Evolutionary conservation across 75 land plant genomes (phyloP).

Genomic region (Picea sitchensis): DNA sequence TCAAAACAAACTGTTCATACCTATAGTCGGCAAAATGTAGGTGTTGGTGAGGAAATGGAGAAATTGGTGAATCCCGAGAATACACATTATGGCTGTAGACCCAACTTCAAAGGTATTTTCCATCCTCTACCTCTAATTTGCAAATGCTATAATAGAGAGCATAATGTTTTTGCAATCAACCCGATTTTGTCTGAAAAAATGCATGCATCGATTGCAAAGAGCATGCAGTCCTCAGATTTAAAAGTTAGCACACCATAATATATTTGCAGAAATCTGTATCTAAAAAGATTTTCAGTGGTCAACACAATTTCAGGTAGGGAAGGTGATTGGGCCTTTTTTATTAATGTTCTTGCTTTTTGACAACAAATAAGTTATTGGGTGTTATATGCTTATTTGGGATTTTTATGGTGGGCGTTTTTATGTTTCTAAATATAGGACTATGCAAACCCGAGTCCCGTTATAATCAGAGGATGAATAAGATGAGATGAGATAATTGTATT

Average conservation of each 20-base stretch:
- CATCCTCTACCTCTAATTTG: neutral
- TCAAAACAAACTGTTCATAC: neutral
- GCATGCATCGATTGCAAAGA: neutral
- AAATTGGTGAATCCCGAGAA: conserved; percentile 26
- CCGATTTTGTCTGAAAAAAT: neutral
- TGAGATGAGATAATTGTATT: no score
- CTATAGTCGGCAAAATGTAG: neutral
- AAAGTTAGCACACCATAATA: conserved; percentile 1
- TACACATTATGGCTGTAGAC: conserved; percentile 64
- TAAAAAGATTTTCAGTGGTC: neutral
- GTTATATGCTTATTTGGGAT: neutral
- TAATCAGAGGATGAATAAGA: neutral
- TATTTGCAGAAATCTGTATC: neutral
- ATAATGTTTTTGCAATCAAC: neutral
- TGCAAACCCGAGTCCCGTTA: neutral
- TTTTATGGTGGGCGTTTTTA: neutral
- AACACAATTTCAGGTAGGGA: neutral
- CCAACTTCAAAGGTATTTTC: conserved; percentile 64
- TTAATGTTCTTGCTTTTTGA: neutral
- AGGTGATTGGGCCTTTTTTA: neutral
- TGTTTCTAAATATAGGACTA: neutral
- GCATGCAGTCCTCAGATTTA: neutral
- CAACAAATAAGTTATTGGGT: neutral
- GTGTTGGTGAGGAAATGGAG: conserved; percentile 19
- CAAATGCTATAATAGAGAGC: neutral